phyloP scores from a whole-genome alignment of 495 filamentous ascomycete genomes.

The Oidiodendron maius region DNA sequence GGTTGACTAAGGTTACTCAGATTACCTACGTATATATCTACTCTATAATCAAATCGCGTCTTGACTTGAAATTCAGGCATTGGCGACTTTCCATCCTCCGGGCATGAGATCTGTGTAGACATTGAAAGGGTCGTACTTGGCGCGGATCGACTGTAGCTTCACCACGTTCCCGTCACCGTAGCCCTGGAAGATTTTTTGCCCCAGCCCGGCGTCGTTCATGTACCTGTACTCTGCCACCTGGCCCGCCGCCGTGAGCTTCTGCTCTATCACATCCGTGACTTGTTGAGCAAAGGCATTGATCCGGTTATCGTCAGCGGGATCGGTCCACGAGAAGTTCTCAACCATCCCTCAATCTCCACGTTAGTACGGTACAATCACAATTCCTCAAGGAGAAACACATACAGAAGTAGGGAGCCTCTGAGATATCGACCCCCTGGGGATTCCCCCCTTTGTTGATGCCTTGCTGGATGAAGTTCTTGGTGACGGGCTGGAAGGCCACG shows the following conservation, averaged over 20 bases:
- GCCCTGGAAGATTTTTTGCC: conserved; percentile 14
- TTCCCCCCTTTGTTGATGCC: conserved; percentile 17
- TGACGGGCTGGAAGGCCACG: conserved; percentile 14
- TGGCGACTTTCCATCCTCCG: conserved; percentile 29
- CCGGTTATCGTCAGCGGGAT: conserved; percentile 9
- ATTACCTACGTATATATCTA: too few relatives aligned
- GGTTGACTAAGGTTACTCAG: too few relatives aligned
- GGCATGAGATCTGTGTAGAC: conserved; percentile 26
- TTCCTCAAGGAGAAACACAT: conserved; percentile 29
- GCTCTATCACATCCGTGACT: conserved; percentile 5
- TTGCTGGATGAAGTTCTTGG: conserved; percentile 15
- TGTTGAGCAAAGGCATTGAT: conserved; percentile 6
- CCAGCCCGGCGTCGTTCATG: conserved; percentile 17
- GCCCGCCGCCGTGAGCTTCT: conserved; percentile 5
- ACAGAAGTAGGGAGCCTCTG: conserved; percentile 30
- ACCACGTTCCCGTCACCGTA: conserved; percentile 24
- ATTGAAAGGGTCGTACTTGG: conserved; percentile 26
- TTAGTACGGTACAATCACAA: conserved; percentile 1
- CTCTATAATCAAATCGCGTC: not conserved
- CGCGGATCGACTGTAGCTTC: conserved; percentile 21
- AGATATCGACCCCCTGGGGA: conserved; percentile 11
- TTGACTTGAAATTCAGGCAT: conserved; percentile 2
- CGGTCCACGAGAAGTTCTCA: conserved; percentile 14
- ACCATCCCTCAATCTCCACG: conserved; percentile 4
- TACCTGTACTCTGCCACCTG: conserved; percentile 13